phyloP scores from a whole-genome alignment of 2,329 filamentous ascomycete species.

The Leptosphaerulina australis region DNA sequence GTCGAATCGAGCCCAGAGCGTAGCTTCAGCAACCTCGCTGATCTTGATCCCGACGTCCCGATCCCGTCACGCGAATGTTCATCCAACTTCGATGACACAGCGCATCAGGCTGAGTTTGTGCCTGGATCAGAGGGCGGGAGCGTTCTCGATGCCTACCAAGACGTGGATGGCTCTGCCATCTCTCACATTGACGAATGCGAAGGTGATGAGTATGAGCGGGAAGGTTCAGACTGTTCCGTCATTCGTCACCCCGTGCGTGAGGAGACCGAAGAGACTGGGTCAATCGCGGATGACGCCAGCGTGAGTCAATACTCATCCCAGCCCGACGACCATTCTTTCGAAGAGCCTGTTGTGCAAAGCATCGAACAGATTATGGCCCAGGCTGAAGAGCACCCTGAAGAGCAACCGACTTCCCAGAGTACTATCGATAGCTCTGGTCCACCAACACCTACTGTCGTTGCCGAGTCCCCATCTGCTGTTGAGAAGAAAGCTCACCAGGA shows the following conservation, averaged over 20 bases:
- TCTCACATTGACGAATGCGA: conserved; percentile 50
- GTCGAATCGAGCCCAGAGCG: conserved; percentile 62
- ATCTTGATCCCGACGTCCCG: conserved; percentile 83
- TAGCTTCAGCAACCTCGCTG: conserved; percentile 58
- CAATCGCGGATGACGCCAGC: conserved; percentile 60
- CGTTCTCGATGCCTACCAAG: conserved; percentile 67
- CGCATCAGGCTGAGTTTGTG: conserved; percentile 60
- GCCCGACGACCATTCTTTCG: conserved; percentile 38
- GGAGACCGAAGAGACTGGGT: conserved; percentile 35
- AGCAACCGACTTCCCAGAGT: conserved; percentile 44
- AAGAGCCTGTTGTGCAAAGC: background rate
- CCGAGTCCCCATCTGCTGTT: conserved; percentile 37
- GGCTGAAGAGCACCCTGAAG: conserved; percentile 29
- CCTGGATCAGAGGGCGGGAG: conserved; percentile 26
- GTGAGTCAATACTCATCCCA: conserved; percentile 57
- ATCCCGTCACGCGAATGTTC: conserved; percentile 82
- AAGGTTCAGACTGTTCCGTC: conserved; percentile 60
- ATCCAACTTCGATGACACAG: conserved; percentile 61
- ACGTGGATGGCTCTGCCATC: conserved; percentile 62
- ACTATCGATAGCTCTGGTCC: conserved; percentile 52
- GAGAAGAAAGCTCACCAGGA: conserved; percentile 42
- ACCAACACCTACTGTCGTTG: conserved; percentile 52
- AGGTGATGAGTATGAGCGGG: conserved; percentile 48
- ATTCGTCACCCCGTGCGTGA: conserved; percentile 59
- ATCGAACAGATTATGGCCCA: too few relatives aligned